Percentiles rank a stretch among this genome's conserved stretches.
These are phyloP conservation scores for Cutaneotrichosporon mucoides DNA, from an alignment of 1,284 basidiomycete species.

Conservation along the genomic window DNA sequence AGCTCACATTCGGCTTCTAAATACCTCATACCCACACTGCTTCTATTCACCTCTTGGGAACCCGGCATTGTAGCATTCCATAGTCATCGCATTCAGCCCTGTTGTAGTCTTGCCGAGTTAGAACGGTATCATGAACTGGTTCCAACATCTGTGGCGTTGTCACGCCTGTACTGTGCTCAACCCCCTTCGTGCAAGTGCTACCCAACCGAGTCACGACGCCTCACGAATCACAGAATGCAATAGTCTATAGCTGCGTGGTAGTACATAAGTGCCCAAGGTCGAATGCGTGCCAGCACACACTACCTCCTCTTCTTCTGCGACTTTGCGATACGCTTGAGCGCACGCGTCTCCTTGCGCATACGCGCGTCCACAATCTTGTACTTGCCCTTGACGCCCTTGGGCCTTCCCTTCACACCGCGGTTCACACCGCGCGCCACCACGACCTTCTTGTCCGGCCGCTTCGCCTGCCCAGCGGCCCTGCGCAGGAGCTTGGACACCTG, in stretches of 20 bases:
- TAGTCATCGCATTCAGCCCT: neutral
- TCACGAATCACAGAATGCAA: neutral
- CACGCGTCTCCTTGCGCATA: constrained; percentile 47
- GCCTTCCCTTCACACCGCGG: constrained; percentile 85
- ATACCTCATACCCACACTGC: neutral
- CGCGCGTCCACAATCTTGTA: constrained; percentile 81
- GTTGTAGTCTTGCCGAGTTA: neutral
- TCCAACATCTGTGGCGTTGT: too few relatives aligned
- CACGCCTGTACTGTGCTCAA: too few relatives aligned
- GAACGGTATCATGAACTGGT: too few relatives aligned
- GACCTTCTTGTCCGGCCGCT: constrained; percentile 67
- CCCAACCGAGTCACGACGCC: too few relatives aligned
- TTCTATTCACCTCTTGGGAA: neutral
- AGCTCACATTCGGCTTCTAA: constrained; percentile 82
- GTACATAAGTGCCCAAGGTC: neutral
- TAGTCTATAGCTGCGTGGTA: neutral
- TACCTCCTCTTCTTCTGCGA: constrained; percentile 33
- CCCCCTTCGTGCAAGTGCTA: too few relatives aligned
- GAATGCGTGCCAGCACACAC: neutral
- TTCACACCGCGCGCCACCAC: constrained; percentile 90
- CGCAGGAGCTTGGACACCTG: constrained; percentile 89
- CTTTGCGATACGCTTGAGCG: constrained; percentile 42
- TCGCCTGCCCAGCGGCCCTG: constrained; percentile 63
- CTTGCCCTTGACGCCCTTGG: constrained; percentile 90
- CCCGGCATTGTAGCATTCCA: constrained; percentile 4